Base-by-base conservation (phyloP, 768 basidiomycete species). In the Suillus bovinus region DNA sequence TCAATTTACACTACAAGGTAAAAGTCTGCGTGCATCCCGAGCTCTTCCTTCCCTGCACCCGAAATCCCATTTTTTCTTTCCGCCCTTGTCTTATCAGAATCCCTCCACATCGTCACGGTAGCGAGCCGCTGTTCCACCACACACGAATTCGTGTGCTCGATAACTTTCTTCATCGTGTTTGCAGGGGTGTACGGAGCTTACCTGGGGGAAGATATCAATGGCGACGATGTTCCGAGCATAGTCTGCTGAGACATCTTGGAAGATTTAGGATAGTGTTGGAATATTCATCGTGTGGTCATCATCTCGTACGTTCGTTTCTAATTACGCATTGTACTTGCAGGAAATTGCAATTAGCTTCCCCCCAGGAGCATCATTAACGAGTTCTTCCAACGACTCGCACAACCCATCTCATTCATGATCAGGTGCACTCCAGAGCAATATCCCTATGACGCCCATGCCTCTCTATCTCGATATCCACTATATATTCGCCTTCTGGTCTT, bases 131-230 rank as follows among this genome's bases (percentile, higher is more conserved):
- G 88, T 63, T 89, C 92, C 61, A 90, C 83, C 36, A 94, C 90
- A 64, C 87, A 87, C 67, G 84, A 86, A 76, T 99, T 97, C 94
- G 98, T 98, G 61, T 96, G 85, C 75, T 99, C 96, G 72, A 98
- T 97, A 64, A 99, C 93, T 75, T 98, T 99, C 85, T 97, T 98
- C 97, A 99, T 99, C 62, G 99, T 96, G 76, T 89, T 93, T 1
- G 95, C 91, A 98, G 3, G 96, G 96, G 75, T 99, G 96, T 10
- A 99, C 95, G 0, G 91, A 94, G 1, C 95, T 96, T 1, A 89
- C 88, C 71, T 93, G 89, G 52, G 95, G 94, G 85, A 99, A 99
- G 0, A 90, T 85, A 74, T 99, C 97, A 76, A 98, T 96, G 1
- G 96, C 98, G 60, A 99, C 95, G 1, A 96, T 99, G 81, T 99